Conservation (phyloP, 129 eudicot species). For the Arctium minus region DNA sequence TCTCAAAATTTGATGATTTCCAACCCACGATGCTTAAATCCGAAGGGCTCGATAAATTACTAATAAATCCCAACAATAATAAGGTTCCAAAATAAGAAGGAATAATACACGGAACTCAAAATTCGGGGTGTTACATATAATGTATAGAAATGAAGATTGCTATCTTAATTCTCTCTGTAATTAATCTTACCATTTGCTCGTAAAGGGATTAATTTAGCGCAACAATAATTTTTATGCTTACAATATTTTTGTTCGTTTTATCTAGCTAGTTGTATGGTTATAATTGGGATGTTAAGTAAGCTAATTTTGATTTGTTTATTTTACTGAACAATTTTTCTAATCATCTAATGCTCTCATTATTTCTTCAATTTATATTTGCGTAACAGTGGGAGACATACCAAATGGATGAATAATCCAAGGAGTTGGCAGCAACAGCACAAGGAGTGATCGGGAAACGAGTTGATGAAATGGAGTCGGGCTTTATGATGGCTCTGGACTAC, state of each 20-base stretch:
- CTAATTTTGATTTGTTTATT: not conserved
- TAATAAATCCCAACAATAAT: no score
- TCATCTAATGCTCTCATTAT: not conserved
- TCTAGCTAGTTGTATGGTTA: not conserved
- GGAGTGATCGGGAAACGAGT: constrained; percentile 99
- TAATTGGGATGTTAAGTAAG: not conserved
- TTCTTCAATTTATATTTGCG: not conserved
- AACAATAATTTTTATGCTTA: no score
- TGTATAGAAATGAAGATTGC: no score
- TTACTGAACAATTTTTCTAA: not conserved
- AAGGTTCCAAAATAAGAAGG: no score
- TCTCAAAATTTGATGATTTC: no score
- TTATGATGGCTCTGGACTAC: constrained; percentile 98
- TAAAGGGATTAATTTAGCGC: no score
- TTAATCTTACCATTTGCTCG: no score
- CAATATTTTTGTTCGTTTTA: not conserved
- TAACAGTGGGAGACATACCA: constrained; percentile 88
- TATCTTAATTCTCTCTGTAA: no score
- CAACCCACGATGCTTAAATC: no score
- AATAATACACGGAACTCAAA: no score
- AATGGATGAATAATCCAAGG: constrained; percentile 92
- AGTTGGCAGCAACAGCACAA: constrained; percentile 94
- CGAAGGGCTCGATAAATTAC: no score
- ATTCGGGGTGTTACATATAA: no score
- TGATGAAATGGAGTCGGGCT: constrained; percentile 93